Percentiles rank a stretch among this genome's conserved stretches.
Conservation (phyloP, 2,329 filamentous ascomycete species). For the Trichophyton mentagrophytes region DNA sequence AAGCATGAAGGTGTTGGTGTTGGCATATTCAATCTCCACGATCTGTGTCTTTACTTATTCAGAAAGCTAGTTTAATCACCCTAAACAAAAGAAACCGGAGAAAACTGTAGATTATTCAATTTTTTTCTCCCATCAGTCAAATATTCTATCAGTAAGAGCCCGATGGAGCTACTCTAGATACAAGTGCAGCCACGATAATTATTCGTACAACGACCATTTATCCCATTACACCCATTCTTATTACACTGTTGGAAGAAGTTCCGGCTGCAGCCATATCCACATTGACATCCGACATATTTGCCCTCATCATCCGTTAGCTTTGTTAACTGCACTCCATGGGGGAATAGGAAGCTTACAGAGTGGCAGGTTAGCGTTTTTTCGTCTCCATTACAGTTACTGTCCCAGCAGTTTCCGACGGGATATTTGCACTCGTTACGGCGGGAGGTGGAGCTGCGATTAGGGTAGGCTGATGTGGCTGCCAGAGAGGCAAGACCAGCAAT, state of each 20-base stretch:
- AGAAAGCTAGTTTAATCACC: too few relatives aligned
- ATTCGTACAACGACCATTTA: slow-evolving; percentile 9
- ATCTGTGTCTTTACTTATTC: too few relatives aligned
- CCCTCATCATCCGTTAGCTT: not conserved
- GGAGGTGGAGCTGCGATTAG: not conserved
- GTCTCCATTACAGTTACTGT: slow-evolving; percentile 8
- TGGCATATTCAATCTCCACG: too few relatives aligned
- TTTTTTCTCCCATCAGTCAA: not conserved
- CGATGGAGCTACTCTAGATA: not conserved
- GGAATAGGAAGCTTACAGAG: not conserved
- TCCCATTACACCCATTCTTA: slow-evolving; percentile 9
- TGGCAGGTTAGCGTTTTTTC: slow-evolving; percentile 7
- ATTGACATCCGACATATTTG: slow-evolving; percentile 8
- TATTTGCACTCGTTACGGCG: slow-evolving; percentile 1
- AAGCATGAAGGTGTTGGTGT: not conserved
- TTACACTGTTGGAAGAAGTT: slow-evolving; percentile 6
- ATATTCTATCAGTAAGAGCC: not conserved
- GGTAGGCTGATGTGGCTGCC: not conserved
- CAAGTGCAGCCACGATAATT: slow-evolving; percentile 10
- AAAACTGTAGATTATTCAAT: too few relatives aligned
- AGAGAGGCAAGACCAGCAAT: slow-evolving; percentile 4
- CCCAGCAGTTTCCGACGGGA: slow-evolving; percentile 9
- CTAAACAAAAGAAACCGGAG: too few relatives aligned
- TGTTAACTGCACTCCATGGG: not conserved
- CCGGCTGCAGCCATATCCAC: slow-evolving; percentile 9